A percentile compares a stretch with the other conserved stretches of the same genome.
Conservation (phyloP, 192 early-diverging fungal species). For the Linnemannia schmuckeri region DNA sequence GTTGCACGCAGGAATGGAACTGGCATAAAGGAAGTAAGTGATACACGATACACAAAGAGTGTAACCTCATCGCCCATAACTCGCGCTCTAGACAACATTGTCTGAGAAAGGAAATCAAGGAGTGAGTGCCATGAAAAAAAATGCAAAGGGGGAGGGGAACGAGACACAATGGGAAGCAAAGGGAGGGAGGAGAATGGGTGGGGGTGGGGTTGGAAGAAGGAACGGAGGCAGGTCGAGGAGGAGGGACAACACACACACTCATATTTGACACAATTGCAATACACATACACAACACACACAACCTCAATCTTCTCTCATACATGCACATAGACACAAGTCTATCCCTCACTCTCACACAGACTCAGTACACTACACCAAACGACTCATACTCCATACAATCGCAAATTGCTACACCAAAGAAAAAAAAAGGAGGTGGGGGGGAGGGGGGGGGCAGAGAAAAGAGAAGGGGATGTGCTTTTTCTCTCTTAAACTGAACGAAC, state of each 20-base stretch:
- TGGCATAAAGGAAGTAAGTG: not conserved
- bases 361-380: not conserved
- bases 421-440: not conserved
- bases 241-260: too few relatives aligned
- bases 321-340: not conserved
- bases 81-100: too few relatives aligned
- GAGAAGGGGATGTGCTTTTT: not conserved
- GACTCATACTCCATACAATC: not conserved
- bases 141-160: not conserved
- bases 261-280: too few relatives aligned
- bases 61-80: too few relatives aligned
- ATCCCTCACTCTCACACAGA: too few relatives aligned
- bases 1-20: constrained; percentile 32
- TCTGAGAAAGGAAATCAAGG: not conserved
- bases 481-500: not conserved
- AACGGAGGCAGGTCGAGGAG: not conserved
- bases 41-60: too few relatives aligned
- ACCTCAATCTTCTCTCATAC: not conserved
- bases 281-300: not conserved
- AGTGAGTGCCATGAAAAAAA: not conserved
- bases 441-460: too few relatives aligned
- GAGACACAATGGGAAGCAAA: not conserved
- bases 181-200: not conserved
- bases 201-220: not conserved
- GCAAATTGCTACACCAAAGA: not conserved